Percentiles rank a stretch among this genome's conserved stretches.
Evolutionary conservation across 2,329 filamentous ascomycete species (phyloP).

Genomic region (Cercospora sp.): DNA sequence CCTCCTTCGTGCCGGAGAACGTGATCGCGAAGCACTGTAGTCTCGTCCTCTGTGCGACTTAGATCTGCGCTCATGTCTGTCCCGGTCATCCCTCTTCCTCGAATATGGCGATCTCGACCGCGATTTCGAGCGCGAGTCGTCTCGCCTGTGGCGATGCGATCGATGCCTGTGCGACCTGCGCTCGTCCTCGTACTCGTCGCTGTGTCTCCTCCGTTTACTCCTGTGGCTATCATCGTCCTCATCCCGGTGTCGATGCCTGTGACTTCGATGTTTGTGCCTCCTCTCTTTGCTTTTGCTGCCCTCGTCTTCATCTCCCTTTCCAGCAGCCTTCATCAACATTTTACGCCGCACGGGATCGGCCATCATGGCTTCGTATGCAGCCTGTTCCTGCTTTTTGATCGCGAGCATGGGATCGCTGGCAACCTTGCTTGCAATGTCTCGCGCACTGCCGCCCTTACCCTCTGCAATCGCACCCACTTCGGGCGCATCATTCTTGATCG

Average conservation of each 20-base stretch:
- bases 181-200: conserved; percentile 38
- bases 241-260: conserved; percentile 29
- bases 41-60: conserved; percentile 32
- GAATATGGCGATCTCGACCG: conserved; percentile 30
- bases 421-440: conserved; percentile 83
- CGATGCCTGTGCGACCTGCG: conserved; percentile 35
- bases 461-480: conserved; percentile 58
- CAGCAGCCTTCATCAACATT: conserved; percentile 60
- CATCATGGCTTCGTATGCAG: conserved; percentile 63
- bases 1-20: conserved; percentile 42
- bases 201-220: conserved; percentile 38
- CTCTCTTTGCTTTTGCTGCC: conserved; percentile 32
- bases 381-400: conserved; percentile 81
- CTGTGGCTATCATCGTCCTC: conserved; percentile 36
- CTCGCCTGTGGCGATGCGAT: conserved; percentile 31
- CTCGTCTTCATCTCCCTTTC: conserved; percentile 34
- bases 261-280: conserved; percentile 35
- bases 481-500: conserved; percentile 67
- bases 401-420: conserved; percentile 87
- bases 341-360: conserved; percentile 69
- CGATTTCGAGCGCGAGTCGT: conserved; percentile 24
- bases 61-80: conserved; percentile 26
- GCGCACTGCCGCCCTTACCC: conserved; percentile 65
- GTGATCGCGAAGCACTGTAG: conserved; percentile 37
- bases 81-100: conserved; percentile 25